Base-by-base conservation (phyloP, 345 rosid species). In the Citrus sinensis region DNA sequence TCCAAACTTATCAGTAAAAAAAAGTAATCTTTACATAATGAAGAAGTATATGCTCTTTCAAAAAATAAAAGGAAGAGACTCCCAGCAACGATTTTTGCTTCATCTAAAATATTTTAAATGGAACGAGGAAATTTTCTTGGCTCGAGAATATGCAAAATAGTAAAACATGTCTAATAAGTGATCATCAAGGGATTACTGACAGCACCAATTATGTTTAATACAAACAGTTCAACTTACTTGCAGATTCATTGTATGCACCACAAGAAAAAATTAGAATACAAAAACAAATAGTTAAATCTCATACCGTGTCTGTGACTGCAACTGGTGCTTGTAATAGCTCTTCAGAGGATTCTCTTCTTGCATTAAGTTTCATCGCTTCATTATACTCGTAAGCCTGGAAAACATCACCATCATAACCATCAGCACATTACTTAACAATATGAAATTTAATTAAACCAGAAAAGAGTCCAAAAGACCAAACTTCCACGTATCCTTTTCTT, bases 291-390 rank as follows among this genome's bases (percentile, higher is more conserved):
- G 73, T 27, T 32, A 58, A 39, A 59, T 60, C 76, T 58, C 80
- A 79, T 67, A 96, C 99, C 94, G 89, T 96, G 81, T 94, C 99
- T 16, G 77, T 81, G 58, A 83, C 85, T 16, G 92, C 84, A 67
- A 83, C 85, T 13, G 92, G 93, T 68, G 87, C 88, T 54, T 67
- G 88, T 74, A 46, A 46, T 46, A 82, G 83, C 82, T 86, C 89
- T 80, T 90, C 98, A 76, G 88, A 83, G 40, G 88, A 70, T 71
- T 90, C 98, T 84, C 91, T 88, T 87, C 88, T 91, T 82, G 95
- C 87, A 89, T 84, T 88, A 79, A 82, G 87, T 80, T 80, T 93
- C 88, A 84, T 83, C 82, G 91, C 93, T 80, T 94, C 98, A 72
- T 93, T 92, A 84, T 88, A 85, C 78, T 92, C 95, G 51, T 78